Base-by-base conservation (phyloP, 139 green algal species). In the Chlorella vulgaris region DNA sequence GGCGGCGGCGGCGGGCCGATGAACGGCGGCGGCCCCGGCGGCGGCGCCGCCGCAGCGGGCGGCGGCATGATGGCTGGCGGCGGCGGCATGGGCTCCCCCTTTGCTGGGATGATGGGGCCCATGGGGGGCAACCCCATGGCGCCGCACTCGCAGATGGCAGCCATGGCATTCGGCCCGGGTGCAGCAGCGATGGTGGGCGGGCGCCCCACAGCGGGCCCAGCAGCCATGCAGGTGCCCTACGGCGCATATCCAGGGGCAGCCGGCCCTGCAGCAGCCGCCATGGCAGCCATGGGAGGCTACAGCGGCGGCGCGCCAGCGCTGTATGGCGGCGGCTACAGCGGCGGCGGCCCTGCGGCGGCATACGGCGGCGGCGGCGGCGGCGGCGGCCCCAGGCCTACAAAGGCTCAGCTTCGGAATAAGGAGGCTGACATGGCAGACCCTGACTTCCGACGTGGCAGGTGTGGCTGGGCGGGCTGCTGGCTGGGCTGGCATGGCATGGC, bases 341-440 rank as follows among this genome's bases (percentile, higher is more conserved):
- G 35, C 73, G 53, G 51, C 28, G 43, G 35, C 36, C 38, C 31
- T 2, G 62, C 31, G 33, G 63, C 42, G 33, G 35, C 43, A 63
- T 80, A 74, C 53, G 73, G 61, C 58, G 69, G 26, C 35, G 71
- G 66, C 39, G 36, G 43, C 29, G 53, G 50, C 69, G 36, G 47
- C 62, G 77, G 80, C 28, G 60, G 33, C 1, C 70, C 10, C 26
- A 50, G 73, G n/a, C 73, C 73, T 15, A 29, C 65, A 28, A 91
- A 91, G 71, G 87, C 87, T 1, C 75, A 86, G 55, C 80, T 88
- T 40, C 81, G 87, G 36, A 91, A 91, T 66, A 76, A 71, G 31
- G 47, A 86, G 61, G 77, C 86, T 36, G 87, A 91, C 50, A 19
- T 90, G 47, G 53, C 76, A 29, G 86, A 90, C 68, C 86, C 86